Percentiles rank a stretch among this genome's conserved stretches.
These are phyloP conservation scores for Luffa aegyptiaca DNA, from an alignment of 306 rosid species.

Conservation along the genomic window DNA sequence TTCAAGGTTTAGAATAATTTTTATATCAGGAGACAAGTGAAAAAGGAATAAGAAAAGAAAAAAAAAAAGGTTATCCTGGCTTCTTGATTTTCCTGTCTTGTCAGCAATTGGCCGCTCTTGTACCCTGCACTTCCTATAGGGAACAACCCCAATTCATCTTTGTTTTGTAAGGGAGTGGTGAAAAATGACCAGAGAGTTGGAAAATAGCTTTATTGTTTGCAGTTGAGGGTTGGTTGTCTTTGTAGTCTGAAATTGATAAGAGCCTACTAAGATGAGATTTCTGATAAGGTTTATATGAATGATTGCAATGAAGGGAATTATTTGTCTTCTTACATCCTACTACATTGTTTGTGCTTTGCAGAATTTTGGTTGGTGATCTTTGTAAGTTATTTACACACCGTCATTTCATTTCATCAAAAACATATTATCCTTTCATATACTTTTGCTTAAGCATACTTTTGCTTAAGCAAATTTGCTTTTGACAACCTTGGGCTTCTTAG, in stretches of 20 bases:
- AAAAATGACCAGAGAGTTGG: background rate
- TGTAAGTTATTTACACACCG: background rate
- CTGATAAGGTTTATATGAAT: background rate
- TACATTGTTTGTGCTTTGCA: background rate
- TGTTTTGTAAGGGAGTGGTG: background rate
- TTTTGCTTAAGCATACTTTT: background rate
- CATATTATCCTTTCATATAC: background rate
- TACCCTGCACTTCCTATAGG: background rate
- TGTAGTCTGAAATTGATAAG: background rate
- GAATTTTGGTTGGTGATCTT: background rate
- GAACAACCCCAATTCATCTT: background rate
- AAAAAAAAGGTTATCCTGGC: constrained; percentile 2
- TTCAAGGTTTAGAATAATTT: background rate
- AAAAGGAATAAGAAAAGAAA: background rate
- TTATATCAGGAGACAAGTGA: background rate
- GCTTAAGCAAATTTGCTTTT: background rate
- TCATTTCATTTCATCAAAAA: background rate
- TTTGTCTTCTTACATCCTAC: background rate
- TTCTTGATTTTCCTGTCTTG: background rate
- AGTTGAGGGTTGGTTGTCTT: background rate
- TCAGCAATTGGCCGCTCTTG: background rate
- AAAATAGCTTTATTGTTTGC: background rate
- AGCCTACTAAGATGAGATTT: background rate
- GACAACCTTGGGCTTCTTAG: background rate
- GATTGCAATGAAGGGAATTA: background rate